Evolutionary conservation across 768 basidiomycete genomes (phyloP).

Genomic region (Hericium alpestre): DNA sequence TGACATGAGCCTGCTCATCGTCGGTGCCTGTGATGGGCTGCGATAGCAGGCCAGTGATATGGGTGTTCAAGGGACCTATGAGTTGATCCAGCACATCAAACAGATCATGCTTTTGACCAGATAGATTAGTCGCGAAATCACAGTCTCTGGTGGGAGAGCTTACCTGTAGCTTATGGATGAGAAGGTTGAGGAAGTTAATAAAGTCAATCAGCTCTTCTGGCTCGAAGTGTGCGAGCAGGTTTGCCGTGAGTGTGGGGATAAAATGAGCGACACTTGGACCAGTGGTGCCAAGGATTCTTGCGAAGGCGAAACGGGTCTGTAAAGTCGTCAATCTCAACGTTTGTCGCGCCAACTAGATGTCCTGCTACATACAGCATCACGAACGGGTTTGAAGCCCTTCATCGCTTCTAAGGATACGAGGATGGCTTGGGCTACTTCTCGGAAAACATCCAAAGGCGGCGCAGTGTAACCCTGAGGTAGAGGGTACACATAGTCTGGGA

Average conservation of each 20-base stretch:
- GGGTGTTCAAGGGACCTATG: conserved; percentile 73
- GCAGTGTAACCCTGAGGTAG: conserved; percentile 55
- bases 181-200: conserved; percentile 85
- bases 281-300: conserved; percentile 82
- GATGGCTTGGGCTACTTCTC: conserved; percentile 77
- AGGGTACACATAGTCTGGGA: conserved; percentile 78
- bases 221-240: conserved; percentile 86
- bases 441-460: conserved; percentile 71
- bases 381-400: conserved; percentile 76
- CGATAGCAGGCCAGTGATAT: conserved; percentile 71
- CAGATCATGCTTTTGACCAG: conserved; percentile 55
- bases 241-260: conserved; percentile 82
- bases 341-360: background rate
- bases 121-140: background rate
- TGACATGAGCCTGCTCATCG: conserved; percentile 63
- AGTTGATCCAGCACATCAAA: conserved; percentile 85
- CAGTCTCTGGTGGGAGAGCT: background rate
- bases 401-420: conserved; percentile 80
- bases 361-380: conserved; percentile 70
- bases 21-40: conserved; percentile 82
- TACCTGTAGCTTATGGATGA: conserved; percentile 88
- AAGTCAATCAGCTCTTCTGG: conserved; percentile 90
- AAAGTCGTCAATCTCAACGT: conserved; percentile 1
- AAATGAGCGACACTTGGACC: conserved; percentile 78
- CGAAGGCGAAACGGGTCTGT: conserved; percentile 88